A percentile compares a stretch with the other conserved stretches of the same genome.
phyloP scores from a whole-genome alignment of 176 grass and related monocot species.

The Zea luxurians region DNA sequence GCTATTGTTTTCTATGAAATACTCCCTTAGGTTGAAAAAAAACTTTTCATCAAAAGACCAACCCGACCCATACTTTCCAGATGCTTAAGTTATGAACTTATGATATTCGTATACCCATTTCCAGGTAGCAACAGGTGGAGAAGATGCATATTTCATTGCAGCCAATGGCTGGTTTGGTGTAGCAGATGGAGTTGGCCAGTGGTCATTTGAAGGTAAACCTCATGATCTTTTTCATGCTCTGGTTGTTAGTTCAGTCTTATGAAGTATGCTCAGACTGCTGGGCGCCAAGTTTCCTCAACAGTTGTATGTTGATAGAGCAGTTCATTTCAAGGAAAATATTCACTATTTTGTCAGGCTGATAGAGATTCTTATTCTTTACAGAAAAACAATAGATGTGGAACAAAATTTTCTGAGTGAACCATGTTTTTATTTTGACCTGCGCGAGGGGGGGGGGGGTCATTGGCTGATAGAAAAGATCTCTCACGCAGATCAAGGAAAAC shows the following conservation, averaged over 20 bases:
- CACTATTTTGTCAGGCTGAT: neutral
- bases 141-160: slow-evolving; percentile 87
- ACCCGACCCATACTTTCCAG: neutral
- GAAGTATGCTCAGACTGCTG: neutral
- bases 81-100: slow-evolving; percentile 5
- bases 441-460: no score
- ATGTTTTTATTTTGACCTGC: no score
- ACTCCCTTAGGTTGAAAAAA: neutral
- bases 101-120: slow-evolving; percentile 29
- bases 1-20: neutral
- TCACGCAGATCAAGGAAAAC: no score
- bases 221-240: neutral
- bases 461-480: no score
- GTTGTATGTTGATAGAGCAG: slow-evolving; percentile 1
- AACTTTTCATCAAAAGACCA: neutral
- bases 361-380: neutral
- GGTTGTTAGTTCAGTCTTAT: slow-evolving; percentile 26
- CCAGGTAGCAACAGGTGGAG: slow-evolving; percentile 73
- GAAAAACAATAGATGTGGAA: neutral
- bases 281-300: neutral
- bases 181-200: slow-evolving; percentile 96
- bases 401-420: no score
- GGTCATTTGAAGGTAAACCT: slow-evolving; percentile 83
- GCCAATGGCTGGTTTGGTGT: slow-evolving; percentile 78
- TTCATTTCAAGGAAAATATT: slow-evolving; percentile 14